Conservation (phyloP, 2,329 filamentous ascomycete species). For the Cryoendolithus antarcticus region DNA sequence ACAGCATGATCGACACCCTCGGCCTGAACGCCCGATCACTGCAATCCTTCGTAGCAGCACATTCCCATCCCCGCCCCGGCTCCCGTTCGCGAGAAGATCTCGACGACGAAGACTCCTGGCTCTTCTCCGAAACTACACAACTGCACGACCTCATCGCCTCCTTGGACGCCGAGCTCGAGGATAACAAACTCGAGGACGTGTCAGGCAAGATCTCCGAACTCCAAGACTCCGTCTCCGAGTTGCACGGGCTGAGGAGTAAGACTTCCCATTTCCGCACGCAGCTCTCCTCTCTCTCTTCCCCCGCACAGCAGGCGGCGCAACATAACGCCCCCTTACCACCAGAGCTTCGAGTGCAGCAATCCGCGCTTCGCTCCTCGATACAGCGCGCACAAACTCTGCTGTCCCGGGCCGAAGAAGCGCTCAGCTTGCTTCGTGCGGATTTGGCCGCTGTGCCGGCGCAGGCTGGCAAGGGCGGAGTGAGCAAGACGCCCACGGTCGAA, state of each 20-base stretch:
- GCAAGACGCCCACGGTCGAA: conserved; percentile 70
- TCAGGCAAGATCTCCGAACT: conserved; percentile 57
- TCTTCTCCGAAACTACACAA: conserved; percentile 61
- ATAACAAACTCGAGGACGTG: conserved; percentile 56
- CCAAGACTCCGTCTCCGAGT: conserved; percentile 53
- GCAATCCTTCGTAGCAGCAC: conserved; percentile 50
- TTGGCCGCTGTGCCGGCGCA: conserved; percentile 46
- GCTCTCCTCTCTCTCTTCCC: conserved; percentile 57
- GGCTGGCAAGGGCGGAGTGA: conserved; percentile 22
- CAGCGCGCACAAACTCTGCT: conserved; percentile 62
- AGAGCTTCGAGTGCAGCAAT: conserved; percentile 74
- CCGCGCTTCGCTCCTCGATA: conserved; percentile 66
- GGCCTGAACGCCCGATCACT: conserved; percentile 70
- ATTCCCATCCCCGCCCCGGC: conserved; percentile 41
- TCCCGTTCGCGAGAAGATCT: conserved; percentile 45
- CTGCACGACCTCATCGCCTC: conserved; percentile 41
- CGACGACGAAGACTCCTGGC: conserved; percentile 46
- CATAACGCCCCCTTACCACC: conserved; percentile 65
- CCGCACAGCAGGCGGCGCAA: conserved; percentile 51
- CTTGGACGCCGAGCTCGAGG: conserved; percentile 52
- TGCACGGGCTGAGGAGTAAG: conserved; percentile 59
- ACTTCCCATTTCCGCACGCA: conserved; percentile 67
- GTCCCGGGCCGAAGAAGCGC: conserved; percentile 64
- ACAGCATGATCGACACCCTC: conserved; percentile 87
- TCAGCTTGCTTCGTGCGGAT: conserved; percentile 67